Percentiles rank a stretch among this genome's conserved stretches.
Conservation (phyloP, 2,329 filamentous ascomycete genomes). For the Bisporella sp. region DNA sequence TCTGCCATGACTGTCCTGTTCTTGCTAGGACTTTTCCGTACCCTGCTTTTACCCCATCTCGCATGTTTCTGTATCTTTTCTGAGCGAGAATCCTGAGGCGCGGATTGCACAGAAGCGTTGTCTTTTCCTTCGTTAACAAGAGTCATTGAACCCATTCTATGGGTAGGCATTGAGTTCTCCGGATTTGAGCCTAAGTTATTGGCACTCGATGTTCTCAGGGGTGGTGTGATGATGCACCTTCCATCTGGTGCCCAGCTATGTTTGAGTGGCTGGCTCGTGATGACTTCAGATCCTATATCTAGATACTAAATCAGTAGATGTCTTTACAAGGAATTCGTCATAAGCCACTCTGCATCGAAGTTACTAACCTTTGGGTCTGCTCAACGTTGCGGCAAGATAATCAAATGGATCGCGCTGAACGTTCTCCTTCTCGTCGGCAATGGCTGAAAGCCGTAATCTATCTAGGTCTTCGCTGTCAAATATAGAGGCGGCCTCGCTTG, state of each 20-base stretch:
- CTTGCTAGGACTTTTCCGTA: constrained; percentile 1
- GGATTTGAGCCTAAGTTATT: constrained; percentile 17
- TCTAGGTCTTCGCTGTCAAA: constrained; percentile 13
- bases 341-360: constrained; percentile 11
- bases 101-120: constrained; percentile 4
- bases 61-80: constrained; percentile 6
- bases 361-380: constrained; percentile 13
- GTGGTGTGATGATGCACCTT: constrained; percentile 19
- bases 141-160: no score
- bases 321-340: no score
- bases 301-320: constrained; percentile 5
- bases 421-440: constrained; percentile 24
- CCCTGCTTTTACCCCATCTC: constrained; percentile 14
- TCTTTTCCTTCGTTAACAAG: constrained; percentile 16
- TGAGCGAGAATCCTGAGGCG: no score
- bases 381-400: constrained; percentile 7
- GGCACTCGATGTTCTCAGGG: constrained; percentile 20
- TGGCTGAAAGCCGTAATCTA: constrained; percentile 18
- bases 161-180: constrained; percentile 5
- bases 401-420: constrained; percentile 13
- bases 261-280: no score
- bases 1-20: constrained; percentile 17
- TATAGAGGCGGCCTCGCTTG: constrained; percentile 7
- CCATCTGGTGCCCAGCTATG: constrained; percentile 20
- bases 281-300: constrained; percentile 17